Evolutionary conservation across 2,329 filamentous ascomycete species (phyloP), one percentile per base, ranked within the genome.

Genomic region (Colletotrichum sp.): DNA sequence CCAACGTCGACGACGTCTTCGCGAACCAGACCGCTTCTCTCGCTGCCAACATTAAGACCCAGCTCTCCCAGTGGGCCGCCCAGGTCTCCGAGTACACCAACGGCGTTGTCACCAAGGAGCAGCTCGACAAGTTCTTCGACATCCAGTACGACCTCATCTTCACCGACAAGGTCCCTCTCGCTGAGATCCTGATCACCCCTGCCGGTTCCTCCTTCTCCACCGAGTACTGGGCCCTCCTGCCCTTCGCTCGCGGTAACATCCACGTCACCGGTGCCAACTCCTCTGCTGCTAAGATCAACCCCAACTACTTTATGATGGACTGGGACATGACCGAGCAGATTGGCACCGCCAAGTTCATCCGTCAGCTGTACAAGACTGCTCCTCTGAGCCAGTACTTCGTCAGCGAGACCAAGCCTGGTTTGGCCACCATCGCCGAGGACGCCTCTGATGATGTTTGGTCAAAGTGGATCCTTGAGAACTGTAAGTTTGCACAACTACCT

Each of bases 131-230:
- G 16, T 80, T 89, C 3, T 82, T 90, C 24, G 80, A 80, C 9
- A 80, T 87, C 5, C 88, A 90, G 80, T 83, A 89, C 75, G 84
- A 88, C 66, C 81, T 90, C 12, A 84, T 91, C 18, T 90, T 90
- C 80, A 80, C 83, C 21, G 81, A 84, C 71, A 81, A 84, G 15
- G 83, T 89, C 1, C 87, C 89, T 0, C 81, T 90, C 4, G 86
- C 84, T 1, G 90, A 91, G 79, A 82, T 88, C 1, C 80, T 91
- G 62, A 86, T 87, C 78, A 80, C 82, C 0, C 74, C 78, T 4
- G 78, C 78, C 4, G 81, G 79, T 3, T 79, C 80, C 3, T 78
- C 83, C 5, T 80, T 87, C 18, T 80, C 81, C n/a, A 84, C 87
- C 1, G 80, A 84, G 12, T 84, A 83, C 73, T 88, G 85, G 83